Percentiles rank a stretch among this genome's conserved stretches.
Evolutionary conservation across 257 asterid genomes (phyloP).

Genomic region (Scutellaria baicalensis): DNA sequence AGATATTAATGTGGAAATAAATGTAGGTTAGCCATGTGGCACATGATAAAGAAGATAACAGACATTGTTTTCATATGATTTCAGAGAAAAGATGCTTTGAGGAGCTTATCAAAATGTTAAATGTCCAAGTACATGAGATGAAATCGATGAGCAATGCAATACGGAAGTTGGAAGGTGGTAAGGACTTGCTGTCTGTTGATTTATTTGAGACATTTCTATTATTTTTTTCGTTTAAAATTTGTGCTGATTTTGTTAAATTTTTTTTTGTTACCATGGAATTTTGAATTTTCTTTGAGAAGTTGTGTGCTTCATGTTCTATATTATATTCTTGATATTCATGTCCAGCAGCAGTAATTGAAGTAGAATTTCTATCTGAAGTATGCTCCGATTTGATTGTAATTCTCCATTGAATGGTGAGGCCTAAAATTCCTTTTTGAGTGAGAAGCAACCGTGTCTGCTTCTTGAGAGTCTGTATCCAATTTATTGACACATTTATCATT

Average conservation of each 20-base stretch:
- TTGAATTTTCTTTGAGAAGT: background rate
- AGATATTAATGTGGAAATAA: too few relatives aligned
- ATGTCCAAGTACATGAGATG: slow-evolving; percentile 78
- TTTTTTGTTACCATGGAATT: background rate
- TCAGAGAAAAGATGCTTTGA: slow-evolving; percentile 81
- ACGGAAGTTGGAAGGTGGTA: slow-evolving; percentile 69
- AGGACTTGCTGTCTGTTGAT: slow-evolving; percentile 12
- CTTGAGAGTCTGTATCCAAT: background rate
- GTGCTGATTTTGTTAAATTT: background rate
- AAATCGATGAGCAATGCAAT: slow-evolving; percentile 70
- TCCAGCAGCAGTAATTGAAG: background rate
- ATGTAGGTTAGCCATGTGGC: too few relatives aligned
- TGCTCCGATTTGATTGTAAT: background rate
- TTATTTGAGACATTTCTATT: background rate
- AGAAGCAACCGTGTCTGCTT: background rate
- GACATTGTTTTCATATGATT: slow-evolving; percentile 13
- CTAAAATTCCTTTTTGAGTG: background rate
- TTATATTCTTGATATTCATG: background rate
- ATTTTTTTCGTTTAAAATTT: background rate
- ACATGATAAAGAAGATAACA: background rate
- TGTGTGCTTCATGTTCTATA: background rate
- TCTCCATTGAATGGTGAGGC: background rate
- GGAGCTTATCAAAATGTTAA: slow-evolving; percentile 69
- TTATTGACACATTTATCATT: background rate
- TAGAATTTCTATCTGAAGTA: background rate